Percentiles rank a stretch among this genome's conserved stretches.
phyloP scores from a whole-genome alignment of 2,329 filamentous ascomycete species.

The Aspergillus novofumigatus region DNA sequence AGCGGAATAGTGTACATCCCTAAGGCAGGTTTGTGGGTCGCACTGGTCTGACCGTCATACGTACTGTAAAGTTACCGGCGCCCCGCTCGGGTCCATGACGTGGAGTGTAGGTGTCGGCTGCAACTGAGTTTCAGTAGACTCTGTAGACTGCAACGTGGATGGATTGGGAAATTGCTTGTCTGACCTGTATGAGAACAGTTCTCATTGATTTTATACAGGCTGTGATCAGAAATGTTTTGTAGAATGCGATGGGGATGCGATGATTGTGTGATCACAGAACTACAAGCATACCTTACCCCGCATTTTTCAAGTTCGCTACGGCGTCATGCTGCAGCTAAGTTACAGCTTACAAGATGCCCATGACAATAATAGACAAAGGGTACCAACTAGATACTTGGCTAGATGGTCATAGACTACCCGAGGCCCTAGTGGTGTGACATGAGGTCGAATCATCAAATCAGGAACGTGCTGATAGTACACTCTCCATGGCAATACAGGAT shows the following conservation, averaged over 20 bases:
- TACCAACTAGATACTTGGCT: neutral
- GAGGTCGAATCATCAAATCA: neutral
- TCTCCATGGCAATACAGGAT: constrained; percentile 6
- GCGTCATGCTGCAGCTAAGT: neutral
- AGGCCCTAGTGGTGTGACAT: neutral
- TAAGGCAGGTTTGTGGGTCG: neutral
- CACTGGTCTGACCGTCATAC: neutral
- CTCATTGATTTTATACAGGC: neutral
- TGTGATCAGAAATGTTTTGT: neutral
- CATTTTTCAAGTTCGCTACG: neutral
- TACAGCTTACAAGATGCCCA: neutral
- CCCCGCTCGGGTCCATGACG: neutral
- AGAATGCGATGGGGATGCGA: neutral
- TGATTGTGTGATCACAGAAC: neutral
- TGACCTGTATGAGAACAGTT: neutral
- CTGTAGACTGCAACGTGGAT: neutral
- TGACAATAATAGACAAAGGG: neutral
- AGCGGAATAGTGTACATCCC: constrained; percentile 1
- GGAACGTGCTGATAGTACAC: neutral
- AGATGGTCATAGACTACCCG: neutral
- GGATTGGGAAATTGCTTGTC: neutral
- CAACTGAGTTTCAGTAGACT: neutral
- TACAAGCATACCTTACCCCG: neutral
- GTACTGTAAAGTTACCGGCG: neutral
- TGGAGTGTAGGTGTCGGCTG: neutral